phyloP scores from a whole-genome alignment of 2,329 filamentous ascomycete genomes.

The Nothomitra cinnamomea region DNA sequence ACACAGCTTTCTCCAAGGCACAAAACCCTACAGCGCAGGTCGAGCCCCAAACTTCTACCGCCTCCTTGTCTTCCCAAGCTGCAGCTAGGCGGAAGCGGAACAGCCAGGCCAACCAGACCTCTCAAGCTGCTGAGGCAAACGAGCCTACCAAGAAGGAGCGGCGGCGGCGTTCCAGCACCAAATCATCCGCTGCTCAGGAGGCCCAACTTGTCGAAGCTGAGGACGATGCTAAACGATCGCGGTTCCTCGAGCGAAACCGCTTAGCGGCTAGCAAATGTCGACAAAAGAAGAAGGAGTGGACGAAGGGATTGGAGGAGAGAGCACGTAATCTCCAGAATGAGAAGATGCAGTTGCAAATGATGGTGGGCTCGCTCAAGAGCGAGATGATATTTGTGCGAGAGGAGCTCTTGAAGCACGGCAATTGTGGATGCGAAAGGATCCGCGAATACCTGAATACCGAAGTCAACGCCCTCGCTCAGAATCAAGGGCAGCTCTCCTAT shows the following conservation, averaged over 20 bases:
- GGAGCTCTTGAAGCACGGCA: constrained; percentile 23
- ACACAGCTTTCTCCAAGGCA: not conserved
- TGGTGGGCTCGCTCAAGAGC: constrained; percentile 21
- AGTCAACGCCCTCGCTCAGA: constrained; percentile 6
- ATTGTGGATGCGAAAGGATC: constrained; percentile 16
- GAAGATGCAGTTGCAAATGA: constrained; percentile 17
- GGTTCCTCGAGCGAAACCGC: constrained; percentile 52
- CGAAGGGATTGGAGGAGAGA: constrained; percentile 29
- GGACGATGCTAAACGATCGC: constrained; percentile 29
- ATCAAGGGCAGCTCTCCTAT: not conserved
- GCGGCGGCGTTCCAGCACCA: not conserved
- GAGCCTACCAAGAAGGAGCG: constrained; percentile 2
- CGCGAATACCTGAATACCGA: constrained; percentile 6
- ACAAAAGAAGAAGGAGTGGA: constrained; percentile 47
- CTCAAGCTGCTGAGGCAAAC: constrained; percentile 2
- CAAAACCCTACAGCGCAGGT: not conserved
- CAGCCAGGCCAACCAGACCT: not conserved
- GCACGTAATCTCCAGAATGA: constrained; percentile 22
- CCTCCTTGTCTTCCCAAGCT: not conserved
- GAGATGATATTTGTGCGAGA: constrained; percentile 24
- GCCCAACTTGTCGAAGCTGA: constrained; percentile 16
- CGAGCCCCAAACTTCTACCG: not conserved
- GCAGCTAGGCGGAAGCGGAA: constrained; percentile 2
- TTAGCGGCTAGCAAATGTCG: constrained; percentile 59
- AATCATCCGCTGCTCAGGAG: not conserved